Conservation (phyloP, 768 basidiomycete species). For the Symmetrospora coprosmae region DNA sequence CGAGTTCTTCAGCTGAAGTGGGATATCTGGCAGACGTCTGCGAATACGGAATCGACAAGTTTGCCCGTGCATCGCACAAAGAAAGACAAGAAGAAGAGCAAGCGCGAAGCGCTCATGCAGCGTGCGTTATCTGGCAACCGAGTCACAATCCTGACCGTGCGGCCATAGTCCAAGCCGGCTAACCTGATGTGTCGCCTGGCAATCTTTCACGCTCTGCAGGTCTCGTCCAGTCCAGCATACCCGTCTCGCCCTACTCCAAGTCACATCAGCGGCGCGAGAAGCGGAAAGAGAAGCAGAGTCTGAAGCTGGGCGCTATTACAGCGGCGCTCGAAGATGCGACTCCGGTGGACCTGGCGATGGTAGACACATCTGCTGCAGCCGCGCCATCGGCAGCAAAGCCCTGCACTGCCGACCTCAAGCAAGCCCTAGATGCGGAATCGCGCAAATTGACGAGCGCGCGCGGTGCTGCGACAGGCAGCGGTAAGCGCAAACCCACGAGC, state of each 20-base stretch:
- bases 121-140: conserved; percentile 18
- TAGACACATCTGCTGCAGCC: too few species aligned
- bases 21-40: too few species aligned
- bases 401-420: not conserved
- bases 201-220: not conserved
- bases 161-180: not conserved
- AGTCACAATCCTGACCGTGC: too few species aligned
- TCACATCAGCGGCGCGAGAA: conserved; percentile 29
- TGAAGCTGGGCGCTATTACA: conserved; percentile 27
- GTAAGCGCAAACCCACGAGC: not conserved
- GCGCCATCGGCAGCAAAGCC: too few species aligned
- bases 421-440: not conserved
- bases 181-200: not conserved
- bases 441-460: not conserved
- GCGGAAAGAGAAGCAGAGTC: conserved; percentile 21
- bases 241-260: conserved; percentile 29
- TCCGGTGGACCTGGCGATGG: conserved; percentile 7
- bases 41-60: too few species aligned
- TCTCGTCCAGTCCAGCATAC: conserved; percentile 17
- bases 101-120: conserved; percentile 27
- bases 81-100: conserved; percentile 26
- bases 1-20: too few species aligned
- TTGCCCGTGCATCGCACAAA: conserved; percentile 19
- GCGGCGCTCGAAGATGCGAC: conserved; percentile 27
- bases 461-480: not conserved